Evolutionary conservation across 2,329 filamentous ascomycete genomes (phyloP).

Genomic region (Ceratocystis ficicola): DNA sequence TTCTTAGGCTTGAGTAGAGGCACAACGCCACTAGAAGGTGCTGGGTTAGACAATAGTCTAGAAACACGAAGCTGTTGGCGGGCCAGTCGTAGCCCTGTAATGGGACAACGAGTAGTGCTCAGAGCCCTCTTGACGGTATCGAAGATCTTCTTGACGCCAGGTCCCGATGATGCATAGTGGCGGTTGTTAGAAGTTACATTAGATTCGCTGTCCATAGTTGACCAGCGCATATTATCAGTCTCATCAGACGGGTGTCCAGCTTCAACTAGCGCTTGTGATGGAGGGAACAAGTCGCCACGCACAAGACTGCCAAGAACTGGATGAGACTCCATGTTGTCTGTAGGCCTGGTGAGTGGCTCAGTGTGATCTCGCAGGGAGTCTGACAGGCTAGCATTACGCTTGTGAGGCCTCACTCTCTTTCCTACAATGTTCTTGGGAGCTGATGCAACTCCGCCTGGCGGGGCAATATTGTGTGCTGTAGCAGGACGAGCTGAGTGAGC

Average conservation of each 20-base stretch:
- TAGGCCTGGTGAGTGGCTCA: slow-evolving; percentile 40
- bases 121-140: slow-evolving; percentile 75
- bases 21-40: slow-evolving; percentile 49
- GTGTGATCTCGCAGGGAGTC: slow-evolving; percentile 65
- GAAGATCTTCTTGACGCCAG: slow-evolving; percentile 74
- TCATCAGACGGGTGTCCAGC: slow-evolving; percentile 42
- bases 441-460: slow-evolving; percentile 41
- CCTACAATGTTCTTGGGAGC: slow-evolving; percentile 47
- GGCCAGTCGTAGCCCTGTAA: neutral
- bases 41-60: slow-evolving; percentile 44
- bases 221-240: slow-evolving; percentile 27
- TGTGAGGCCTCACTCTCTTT: slow-evolving; percentile 56
- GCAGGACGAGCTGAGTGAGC: slow-evolving; percentile 35
- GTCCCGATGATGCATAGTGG: slow-evolving; percentile 26
- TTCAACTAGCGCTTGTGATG: slow-evolving; percentile 69
- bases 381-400: slow-evolving; percentile 75
- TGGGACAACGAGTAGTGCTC: slow-evolving; percentile 41
- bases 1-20: slow-evolving; percentile 40
- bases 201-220: neutral
- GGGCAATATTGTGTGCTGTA: slow-evolving; percentile 29
- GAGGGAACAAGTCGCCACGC: slow-evolving; percentile 71
- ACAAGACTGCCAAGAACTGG: slow-evolving; percentile 75
- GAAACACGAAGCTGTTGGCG: slow-evolving; percentile 36
- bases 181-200: neutral
- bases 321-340: slow-evolving; percentile 48